Percentiles rank a stretch among this genome's conserved stretches.
Conservation (phyloP, 345 rosid species). For the Odontarrhena argentea region DNA sequence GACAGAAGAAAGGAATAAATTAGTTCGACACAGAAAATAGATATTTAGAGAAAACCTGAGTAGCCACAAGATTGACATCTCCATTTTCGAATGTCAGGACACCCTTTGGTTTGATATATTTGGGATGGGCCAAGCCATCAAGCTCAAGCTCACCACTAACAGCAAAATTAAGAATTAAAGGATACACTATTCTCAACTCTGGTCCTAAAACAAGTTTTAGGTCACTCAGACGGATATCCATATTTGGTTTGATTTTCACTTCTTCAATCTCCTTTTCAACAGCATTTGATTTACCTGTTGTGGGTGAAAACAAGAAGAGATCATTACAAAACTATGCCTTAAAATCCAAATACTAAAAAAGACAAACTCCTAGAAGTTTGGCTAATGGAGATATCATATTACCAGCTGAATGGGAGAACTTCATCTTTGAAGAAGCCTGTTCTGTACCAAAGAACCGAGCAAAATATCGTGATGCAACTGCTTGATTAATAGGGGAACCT, state of each 20-base stretch:
- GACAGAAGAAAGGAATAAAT: constrained; percentile 12
- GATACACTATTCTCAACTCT: constrained; percentile 87
- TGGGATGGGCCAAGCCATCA: constrained; percentile 91
- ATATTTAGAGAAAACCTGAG: constrained; percentile 59
- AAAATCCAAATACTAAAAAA: constrained; percentile 6
- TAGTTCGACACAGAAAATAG: constrained; percentile 31
- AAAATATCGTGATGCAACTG: constrained; percentile 86
- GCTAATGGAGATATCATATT: constrained; percentile 22
- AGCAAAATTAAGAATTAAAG: constrained; percentile 89
- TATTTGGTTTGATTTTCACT: constrained; percentile 69
- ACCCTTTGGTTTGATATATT: constrained; percentile 87
- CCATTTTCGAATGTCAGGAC: constrained; percentile 92
- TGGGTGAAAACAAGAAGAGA: constrained; percentile 31
- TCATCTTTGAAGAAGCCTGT: constrained; percentile 62
- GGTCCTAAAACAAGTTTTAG: constrained; percentile 94
- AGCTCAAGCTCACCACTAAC: constrained; percentile 93
- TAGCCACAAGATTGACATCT: constrained; percentile 97
- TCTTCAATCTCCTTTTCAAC: constrained; percentile 69
- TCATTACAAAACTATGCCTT: constrained; percentile 9
- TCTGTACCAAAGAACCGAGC: constrained; percentile 74
- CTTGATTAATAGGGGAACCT: constrained; percentile 67
- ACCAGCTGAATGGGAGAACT: constrained; percentile 68
- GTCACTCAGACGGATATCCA: constrained; percentile 85
- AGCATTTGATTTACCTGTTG: constrained; percentile 67
- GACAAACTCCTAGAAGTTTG: background rate